Conservation (phyloP, 2,329 filamentous ascomycete genomes). For the Pseudogymnoascus sp. region DNA sequence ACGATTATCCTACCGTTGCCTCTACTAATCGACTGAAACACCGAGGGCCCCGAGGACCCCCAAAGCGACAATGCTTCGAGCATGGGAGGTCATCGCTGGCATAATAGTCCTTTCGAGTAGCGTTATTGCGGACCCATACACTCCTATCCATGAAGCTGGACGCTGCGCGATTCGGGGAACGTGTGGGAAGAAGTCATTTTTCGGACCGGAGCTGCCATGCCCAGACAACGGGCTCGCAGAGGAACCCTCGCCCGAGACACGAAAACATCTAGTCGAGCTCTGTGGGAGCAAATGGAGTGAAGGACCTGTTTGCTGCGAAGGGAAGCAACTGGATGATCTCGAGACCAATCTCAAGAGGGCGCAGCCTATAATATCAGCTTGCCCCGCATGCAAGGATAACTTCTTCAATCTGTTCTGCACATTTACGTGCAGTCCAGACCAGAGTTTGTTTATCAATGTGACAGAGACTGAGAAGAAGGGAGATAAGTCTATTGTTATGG, state of each 20-base stretch:
- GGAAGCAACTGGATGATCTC: slow-evolving; percentile 73
- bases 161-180: slow-evolving; percentile 86
- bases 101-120: not conserved
- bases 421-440: slow-evolving; percentile 95
- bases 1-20: not conserved
- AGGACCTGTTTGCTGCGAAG: slow-evolving; percentile 75
- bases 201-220: slow-evolving; percentile 83
- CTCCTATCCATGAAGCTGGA: slow-evolving; percentile 68
- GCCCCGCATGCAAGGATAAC: slow-evolving; percentile 94
- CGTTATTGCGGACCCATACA: slow-evolving; percentile 26
- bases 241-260: slow-evolving; percentile 62
- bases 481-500: slow-evolving; percentile 59
- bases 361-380: slow-evolving; percentile 82
- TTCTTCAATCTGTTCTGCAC: slow-evolving; percentile 98
- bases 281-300: slow-evolving; percentile 83
- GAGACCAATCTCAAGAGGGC: slow-evolving; percentile 80
- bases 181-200: slow-evolving; percentile 85
- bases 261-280: slow-evolving; percentile 71
- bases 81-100: not conserved
- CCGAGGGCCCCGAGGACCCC: not conserved
- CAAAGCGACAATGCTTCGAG: not conserved
- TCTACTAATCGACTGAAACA: slow-evolving; percentile 4
- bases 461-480: slow-evolving; percentile 61
- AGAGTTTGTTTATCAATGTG: slow-evolving; percentile 91
- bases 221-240: slow-evolving; percentile 80